Evolutionary conservation across 2,329 filamentous ascomycete species (phyloP).

Genomic region (Alternaria alternata): DNA sequence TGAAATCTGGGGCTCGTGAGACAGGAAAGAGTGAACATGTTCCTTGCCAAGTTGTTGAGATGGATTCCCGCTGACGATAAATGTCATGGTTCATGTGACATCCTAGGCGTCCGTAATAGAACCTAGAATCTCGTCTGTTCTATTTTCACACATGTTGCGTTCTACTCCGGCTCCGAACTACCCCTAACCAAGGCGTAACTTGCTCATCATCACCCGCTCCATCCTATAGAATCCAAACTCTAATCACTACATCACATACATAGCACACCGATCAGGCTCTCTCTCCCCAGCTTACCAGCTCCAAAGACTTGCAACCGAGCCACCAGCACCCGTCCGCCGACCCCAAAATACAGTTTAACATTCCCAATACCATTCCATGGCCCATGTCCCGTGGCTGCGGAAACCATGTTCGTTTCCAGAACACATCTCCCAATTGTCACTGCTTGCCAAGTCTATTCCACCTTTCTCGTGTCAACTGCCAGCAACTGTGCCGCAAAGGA

Average conservation of each 20-base stretch:
- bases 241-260: background rate
- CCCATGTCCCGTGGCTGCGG: background rate
- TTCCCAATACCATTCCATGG: background rate
- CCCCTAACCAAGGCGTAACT: background rate
- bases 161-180: background rate
- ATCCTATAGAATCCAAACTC: background rate
- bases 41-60: background rate
- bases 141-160: background rate
- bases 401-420: background rate
- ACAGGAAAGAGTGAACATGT: background rate
- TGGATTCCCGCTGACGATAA: background rate
- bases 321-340: background rate
- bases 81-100: background rate
- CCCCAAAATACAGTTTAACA: background rate
- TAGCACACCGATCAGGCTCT: constrained; percentile 3
- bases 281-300: background rate
- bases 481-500: constrained; percentile 4
- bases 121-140: background rate
- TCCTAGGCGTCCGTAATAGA: background rate
- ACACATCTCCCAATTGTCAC: background rate
- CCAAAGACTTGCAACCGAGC: background rate
- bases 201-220: background rate
- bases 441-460: background rate
- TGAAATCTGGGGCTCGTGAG: background rate
- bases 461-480: background rate